These are phyloP conservation scores for Nemophila menziesii DNA, from an alignment of 257 asterid species.

Conservation along the genomic window DNA sequence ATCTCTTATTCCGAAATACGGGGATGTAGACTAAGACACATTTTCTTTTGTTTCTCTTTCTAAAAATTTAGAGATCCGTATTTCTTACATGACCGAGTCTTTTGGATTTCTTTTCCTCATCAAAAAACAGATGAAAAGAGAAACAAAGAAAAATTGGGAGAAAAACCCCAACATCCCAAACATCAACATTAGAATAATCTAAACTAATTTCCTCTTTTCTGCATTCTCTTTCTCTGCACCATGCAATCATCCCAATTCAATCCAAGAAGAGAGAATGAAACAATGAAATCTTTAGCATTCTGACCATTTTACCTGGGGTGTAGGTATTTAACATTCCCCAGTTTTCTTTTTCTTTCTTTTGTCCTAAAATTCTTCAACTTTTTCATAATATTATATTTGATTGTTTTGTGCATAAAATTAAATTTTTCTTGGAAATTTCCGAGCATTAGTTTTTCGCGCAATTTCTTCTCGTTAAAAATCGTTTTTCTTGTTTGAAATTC, in stretches of 20 bases:
- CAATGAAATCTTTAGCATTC: constrained; percentile 11
- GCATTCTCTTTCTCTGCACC: constrained; percentile 6
- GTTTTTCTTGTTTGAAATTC: not conserved
- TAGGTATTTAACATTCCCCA: constrained; percentile 8
- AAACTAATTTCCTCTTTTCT: not conserved
- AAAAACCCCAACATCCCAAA: not conserved
- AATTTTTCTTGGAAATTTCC: constrained; percentile 11
- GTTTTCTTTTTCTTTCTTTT: not conserved
- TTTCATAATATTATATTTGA: not conserved
- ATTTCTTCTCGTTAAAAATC: not conserved
- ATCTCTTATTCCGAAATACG: not conserved
- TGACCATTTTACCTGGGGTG: constrained; percentile 22
- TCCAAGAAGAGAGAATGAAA: constrained; percentile 10
- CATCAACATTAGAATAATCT: constrained; percentile 11
- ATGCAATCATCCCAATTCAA: constrained; percentile 9
- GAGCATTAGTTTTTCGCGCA: not conserved
- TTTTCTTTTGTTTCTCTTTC: not conserved
- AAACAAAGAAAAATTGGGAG: not conserved
- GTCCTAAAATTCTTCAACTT: constrained; percentile 7
- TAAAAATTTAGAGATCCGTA: constrained; percentile 38
- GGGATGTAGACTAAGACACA: not conserved
- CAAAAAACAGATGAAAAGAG: constrained; percentile 15
- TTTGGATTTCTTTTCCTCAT: constrained; percentile 25
- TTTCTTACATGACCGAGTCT: constrained; percentile 34
- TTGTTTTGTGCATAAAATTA: not conserved